Percentiles rank a stretch among this genome's conserved stretches.
Conservation (phyloP, 495 filamentous ascomycete genomes). For the Talaromyces adpressus region DNA sequence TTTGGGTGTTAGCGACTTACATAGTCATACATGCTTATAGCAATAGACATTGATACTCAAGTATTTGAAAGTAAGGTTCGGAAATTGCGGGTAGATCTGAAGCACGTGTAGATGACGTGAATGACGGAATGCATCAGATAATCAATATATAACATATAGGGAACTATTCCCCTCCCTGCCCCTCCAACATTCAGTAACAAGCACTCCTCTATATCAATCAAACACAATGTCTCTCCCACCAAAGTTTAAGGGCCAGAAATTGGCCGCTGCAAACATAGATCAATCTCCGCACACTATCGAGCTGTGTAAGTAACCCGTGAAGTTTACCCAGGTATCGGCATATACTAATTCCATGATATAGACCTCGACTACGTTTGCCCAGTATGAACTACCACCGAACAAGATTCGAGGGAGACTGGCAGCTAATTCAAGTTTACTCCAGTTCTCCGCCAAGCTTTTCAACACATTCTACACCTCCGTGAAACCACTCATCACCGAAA, state of each 20-base stretch:
- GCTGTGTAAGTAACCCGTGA: constrained; percentile 43
- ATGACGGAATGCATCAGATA: neutral
- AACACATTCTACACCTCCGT: constrained; percentile 56
- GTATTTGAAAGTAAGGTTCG: neutral
- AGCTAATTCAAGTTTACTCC: constrained; percentile 8
- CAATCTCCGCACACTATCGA: constrained; percentile 63
- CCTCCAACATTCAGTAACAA: neutral
- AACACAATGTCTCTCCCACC: constrained; percentile 65
- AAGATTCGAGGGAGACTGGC: neutral
- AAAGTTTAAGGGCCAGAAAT: constrained; percentile 67
- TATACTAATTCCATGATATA: constrained; percentile 13
- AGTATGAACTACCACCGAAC: constrained; percentile 27
- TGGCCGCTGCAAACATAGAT: constrained; percentile 34
- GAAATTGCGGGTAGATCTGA: neutral
- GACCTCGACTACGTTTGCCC: constrained; percentile 85
- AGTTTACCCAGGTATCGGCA: neutral
- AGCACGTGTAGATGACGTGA: constrained; percentile 1
- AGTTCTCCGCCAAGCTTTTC: constrained; percentile 65
- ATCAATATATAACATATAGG: neutral
- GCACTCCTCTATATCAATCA: neutral
- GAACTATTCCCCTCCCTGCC: neutral
- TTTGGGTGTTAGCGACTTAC: neutral
- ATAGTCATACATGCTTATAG: neutral
- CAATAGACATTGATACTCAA: neutral
- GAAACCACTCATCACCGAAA: constrained; percentile 45